Conservation (phyloP, 768 basidiomycete genomes). For the Lactarius tabidus region DNA sequence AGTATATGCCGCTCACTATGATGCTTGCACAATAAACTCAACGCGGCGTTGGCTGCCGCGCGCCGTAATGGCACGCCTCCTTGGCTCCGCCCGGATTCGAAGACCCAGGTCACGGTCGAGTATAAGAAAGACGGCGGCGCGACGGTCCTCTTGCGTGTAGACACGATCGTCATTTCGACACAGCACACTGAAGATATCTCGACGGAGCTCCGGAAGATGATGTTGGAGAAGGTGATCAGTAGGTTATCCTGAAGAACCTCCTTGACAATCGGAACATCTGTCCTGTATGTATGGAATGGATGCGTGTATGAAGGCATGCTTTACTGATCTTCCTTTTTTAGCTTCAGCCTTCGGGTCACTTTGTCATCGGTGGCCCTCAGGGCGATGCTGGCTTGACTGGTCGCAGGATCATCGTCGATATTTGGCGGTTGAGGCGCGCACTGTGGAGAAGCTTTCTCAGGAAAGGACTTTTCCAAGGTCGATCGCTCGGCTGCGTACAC, state of each 20-base stretch:
- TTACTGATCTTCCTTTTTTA: slow-evolving; percentile 30
- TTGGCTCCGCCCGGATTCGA: slow-evolving; percentile 98
- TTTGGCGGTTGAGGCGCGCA: slow-evolving; percentile 99
- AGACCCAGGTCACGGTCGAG: slow-evolving; percentile 99
- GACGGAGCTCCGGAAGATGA: slow-evolving; percentile 86
- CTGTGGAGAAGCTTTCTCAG: slow-evolving; percentile 98
- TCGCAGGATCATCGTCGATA: slow-evolving; percentile 99
- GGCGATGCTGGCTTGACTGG: slow-evolving; percentile 99
- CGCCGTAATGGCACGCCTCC: slow-evolving; percentile 77
- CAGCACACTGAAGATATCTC: slow-evolving; percentile 97
- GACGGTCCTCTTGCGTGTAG: slow-evolving; percentile 92
- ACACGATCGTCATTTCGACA: slow-evolving; percentile 95
- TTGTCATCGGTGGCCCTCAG: slow-evolving; percentile 99
- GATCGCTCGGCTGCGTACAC: slow-evolving; percentile 99
- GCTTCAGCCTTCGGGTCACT: slow-evolving; percentile 99
- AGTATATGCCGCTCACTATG: slow-evolving; percentile 96
- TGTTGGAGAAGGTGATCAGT: slow-evolving; percentile 88
- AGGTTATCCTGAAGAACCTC: slow-evolving; percentile 87
- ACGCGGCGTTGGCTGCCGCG: slow-evolving; percentile 90
- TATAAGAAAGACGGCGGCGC: slow-evolving; percentile 98
- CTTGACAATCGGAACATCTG: slow-evolving; percentile 90
- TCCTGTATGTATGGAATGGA: slow-evolving; percentile 68
- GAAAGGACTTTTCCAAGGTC: slow-evolving; percentile 99
- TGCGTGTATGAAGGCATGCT: slow-evolving; percentile 62
- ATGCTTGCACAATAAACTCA: slow-evolving; percentile 98